Percentiles rank a stretch among this genome's conserved stretches.
Conservation (phyloP, 768 basidiomycete genomes). For the Phanerochaete carnosa region DNA sequence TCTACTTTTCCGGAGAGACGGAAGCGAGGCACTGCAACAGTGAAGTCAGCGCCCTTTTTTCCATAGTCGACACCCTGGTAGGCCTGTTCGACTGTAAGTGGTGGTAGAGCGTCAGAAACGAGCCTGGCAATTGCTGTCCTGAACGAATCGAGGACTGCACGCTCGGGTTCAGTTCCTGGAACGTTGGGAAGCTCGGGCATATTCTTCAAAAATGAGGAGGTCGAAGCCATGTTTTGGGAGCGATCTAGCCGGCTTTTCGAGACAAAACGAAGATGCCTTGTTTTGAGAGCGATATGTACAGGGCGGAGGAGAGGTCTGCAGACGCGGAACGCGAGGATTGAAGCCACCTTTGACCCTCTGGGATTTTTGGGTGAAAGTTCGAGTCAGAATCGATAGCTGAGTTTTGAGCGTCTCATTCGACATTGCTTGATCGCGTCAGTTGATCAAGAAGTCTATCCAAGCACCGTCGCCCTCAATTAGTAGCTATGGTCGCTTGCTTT, state of each 20-base stretch:
- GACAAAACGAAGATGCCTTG: neutral
- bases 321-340: neutral
- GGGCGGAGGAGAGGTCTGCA: neutral
- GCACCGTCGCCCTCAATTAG: neutral
- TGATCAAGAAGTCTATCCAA: neutral
- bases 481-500: neutral
- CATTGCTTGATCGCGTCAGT: neutral
- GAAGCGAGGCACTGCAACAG: slow-evolving; percentile 89
- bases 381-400: slow-evolving; percentile 6
- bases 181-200: slow-evolving; percentile 35
- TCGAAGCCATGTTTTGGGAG: slow-evolving; percentile 10
- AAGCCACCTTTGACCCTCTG: slow-evolving; percentile 6
- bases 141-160: slow-evolving; percentile 72
- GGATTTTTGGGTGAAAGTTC: neutral
- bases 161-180: slow-evolving; percentile 55
- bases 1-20: slow-evolving; percentile 81
- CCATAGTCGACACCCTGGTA: slow-evolving; percentile 86
- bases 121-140: slow-evolving; percentile 76
- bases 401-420: neutral
- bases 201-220: slow-evolving; percentile 16
- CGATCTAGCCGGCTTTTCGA: neutral
- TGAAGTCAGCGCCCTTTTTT: slow-evolving; percentile 93
- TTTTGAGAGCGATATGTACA: neutral
- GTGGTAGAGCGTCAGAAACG: slow-evolving; percentile 60
- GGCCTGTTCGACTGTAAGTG: slow-evolving; percentile 69